These are phyloP conservation scores for Anisodus acutangulus DNA, from an alignment of 257 asterid species.

Conservation along the genomic window DNA sequence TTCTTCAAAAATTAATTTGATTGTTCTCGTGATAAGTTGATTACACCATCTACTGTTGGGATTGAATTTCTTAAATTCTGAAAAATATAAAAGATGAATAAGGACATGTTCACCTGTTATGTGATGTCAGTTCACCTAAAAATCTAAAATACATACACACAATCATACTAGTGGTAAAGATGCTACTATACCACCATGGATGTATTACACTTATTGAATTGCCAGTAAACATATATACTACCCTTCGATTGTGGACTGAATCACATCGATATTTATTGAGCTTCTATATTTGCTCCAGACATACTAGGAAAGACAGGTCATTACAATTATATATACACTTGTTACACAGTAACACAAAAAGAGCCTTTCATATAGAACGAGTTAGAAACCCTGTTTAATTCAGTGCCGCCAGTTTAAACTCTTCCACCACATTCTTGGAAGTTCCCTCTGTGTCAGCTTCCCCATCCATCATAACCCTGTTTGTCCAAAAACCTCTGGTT, in stretches of 20 bases:
- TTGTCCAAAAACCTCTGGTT: conserved; percentile 27
- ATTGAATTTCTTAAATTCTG: too few species aligned
- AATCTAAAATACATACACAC: too few species aligned
- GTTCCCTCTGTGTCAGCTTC: conserved; percentile 14
- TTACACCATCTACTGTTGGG: too few species aligned
- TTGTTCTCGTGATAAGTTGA: too few species aligned
- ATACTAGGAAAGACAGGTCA: neutral
- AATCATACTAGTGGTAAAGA: neutral
- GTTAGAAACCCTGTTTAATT: neutral
- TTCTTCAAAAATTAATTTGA: too few species aligned
- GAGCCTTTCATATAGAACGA: neutral
- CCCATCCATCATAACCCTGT: neutral
- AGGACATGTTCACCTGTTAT: too few species aligned
- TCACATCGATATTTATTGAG: neutral
- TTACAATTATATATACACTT: neutral
- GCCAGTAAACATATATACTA: neutral
- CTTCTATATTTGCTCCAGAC: conserved; percentile 14
- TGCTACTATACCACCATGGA: neutral
- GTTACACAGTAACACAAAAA: neutral
- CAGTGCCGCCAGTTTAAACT: neutral
- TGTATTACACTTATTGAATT: neutral
- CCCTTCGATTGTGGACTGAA: neutral
- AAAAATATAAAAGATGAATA: too few species aligned
- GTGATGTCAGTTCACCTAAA: too few species aligned
- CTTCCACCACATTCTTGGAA: neutral